Evolutionary conservation across 805 yeast genomes (phyloP).

Genomic region (Kuraishia cidri): DNA sequence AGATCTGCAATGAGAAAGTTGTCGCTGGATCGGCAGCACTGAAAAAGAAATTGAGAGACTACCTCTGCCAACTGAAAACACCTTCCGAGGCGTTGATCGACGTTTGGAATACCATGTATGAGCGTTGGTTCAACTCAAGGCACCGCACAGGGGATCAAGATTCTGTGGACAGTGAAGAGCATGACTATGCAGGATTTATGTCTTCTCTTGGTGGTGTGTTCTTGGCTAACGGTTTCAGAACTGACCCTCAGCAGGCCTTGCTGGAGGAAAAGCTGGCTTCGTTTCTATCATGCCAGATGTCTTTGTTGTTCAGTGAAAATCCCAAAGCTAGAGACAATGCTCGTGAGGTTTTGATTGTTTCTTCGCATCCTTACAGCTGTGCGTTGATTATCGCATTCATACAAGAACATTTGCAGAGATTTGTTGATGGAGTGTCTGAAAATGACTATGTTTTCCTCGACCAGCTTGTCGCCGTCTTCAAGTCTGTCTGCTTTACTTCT

Average conservation of each 20-base stretch:
- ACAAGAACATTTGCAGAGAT: conserved; percentile 10
- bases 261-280: conserved; percentile 15
- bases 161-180: no score
- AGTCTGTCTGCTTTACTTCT: conserved; percentile 16
- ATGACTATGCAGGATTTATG: conserved; percentile 66
- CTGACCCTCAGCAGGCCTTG: conserved; percentile 15
- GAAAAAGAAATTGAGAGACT: conserved; percentile 54
- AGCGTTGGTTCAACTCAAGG: conserved; percentile 31
- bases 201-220: conserved; percentile 66
- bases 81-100: conserved; percentile 30
- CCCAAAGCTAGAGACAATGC: conserved; percentile 51
- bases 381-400: background rate
- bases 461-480: conserved; percentile 14
- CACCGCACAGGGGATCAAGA: conserved; percentile 9
- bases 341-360: conserved; percentile 51
- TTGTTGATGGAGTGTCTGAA: conserved; percentile 12
- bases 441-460: conserved; percentile 18
- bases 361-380: conserved; percentile 32
- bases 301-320: conserved; percentile 14
- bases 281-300: conserved; percentile 14
- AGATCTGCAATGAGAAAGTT: conserved; percentile 45
- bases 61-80: conserved; percentile 15
- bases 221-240: conserved; percentile 19
- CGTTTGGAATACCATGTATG: conserved; percentile 37
- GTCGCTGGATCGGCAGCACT: conserved; percentile 68